phyloP scores from a whole-genome alignment of 495 filamentous ascomycete genomes.

The Schizothecium vesticola region DNA sequence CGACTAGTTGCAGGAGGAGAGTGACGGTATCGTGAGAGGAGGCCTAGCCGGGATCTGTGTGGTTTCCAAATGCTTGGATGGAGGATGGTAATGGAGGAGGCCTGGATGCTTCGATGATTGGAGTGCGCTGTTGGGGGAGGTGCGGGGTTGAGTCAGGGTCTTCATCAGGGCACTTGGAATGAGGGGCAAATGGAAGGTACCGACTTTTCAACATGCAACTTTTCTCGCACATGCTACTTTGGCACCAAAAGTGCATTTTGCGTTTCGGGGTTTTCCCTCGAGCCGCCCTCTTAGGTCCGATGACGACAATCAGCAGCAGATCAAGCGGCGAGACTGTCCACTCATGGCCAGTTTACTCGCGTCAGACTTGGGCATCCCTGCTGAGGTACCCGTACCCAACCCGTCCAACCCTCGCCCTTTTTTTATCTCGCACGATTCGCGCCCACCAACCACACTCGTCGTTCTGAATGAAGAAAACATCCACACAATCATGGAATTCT shows the following conservation, averaged over 20 bases:
- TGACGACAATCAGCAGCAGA: too few relatives aligned
- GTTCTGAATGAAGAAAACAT: neutral
- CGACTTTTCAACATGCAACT: neutral
- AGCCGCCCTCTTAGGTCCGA: too few relatives aligned
- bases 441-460: neutral
- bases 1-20: neutral
- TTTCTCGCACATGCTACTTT: neutral
- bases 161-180: neutral
- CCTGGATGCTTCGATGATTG: neutral
- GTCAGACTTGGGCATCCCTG: neutral
- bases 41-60: neutral
- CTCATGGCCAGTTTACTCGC: neutral
- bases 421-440: neutral
- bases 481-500: neutral
- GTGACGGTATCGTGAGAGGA: neutral
- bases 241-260: neutral
- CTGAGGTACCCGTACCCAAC: neutral
- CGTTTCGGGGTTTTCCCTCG: neutral
- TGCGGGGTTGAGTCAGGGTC: neutral
- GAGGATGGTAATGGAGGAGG: neutral
- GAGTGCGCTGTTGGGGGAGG: neutral
- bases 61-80: neutral
- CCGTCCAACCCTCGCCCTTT: neutral
- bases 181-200: neutral
- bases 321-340: too few relatives aligned